phyloP scores from a whole-genome alignment of 2,329 filamentous ascomycete genomes.

The Penicillium sp. region DNA sequence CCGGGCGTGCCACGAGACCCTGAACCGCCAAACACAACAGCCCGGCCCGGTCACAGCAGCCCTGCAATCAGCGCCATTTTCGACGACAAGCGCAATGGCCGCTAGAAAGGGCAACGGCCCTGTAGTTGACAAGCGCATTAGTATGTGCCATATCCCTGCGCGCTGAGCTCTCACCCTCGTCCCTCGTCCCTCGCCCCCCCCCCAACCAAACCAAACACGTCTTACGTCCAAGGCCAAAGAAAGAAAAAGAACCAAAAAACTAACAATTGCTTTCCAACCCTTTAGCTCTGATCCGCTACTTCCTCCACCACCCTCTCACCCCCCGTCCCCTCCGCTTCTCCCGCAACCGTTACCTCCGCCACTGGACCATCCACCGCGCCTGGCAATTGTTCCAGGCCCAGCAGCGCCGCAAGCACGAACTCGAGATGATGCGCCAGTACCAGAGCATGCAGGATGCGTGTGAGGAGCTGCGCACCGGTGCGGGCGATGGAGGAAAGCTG shows the following conservation, averaged over 20 bases:
- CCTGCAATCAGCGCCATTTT: conserved; percentile 35
- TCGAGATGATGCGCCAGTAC: conserved; percentile 75
- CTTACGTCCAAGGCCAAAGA: neutral
- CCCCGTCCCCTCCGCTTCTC: conserved; percentile 82
- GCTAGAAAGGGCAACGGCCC: conserved; percentile 38
- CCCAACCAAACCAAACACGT: neutral
- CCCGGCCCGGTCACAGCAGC: conserved; percentile 24
- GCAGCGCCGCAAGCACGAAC: conserved; percentile 61
- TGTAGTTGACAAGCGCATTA: conserved; percentile 43
- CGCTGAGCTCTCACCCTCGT: neutral
- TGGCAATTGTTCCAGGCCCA: conserved; percentile 79
- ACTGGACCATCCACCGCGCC: conserved; percentile 98
- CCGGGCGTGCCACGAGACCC: conserved; percentile 22
- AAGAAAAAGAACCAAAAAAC: conserved; percentile 12
- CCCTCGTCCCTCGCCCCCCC: neutral
- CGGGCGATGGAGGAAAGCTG: conserved; percentile 56
- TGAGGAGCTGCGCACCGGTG: conserved; percentile 68
- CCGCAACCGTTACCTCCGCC: conserved; percentile 80
- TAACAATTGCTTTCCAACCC: conserved; percentile 14
- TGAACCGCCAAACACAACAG: conserved; percentile 20
- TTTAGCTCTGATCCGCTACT: conserved; percentile 66
- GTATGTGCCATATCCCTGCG: conserved; percentile 33
- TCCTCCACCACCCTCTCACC: conserved; percentile 65
- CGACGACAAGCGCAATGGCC: conserved; percentile 38
- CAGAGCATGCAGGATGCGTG: conserved; percentile 80